Evolutionary conservation across 2,329 filamentous ascomycete genomes (phyloP), one percentile per base, ranked within the genome.

Genomic region (Tolypocladium nubicola): DNA sequence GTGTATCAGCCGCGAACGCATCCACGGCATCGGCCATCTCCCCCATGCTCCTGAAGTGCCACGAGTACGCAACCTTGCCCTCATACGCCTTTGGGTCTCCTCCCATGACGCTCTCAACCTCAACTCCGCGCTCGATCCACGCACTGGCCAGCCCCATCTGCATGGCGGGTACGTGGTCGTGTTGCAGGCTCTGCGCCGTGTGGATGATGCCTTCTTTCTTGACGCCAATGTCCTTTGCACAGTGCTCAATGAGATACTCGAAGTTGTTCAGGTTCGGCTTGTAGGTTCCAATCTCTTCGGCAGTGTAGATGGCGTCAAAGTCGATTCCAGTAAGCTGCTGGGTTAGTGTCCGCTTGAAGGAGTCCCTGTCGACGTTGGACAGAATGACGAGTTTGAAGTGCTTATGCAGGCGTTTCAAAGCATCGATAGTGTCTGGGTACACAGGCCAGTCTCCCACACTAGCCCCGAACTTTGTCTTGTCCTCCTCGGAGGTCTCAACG

Each of bases 201-300:
- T 89, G 86, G 61, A 89, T 65, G 50, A 90, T 74, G 60, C 83
- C 73, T 37, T 78, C 75, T 60, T 62, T 62, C 5, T 69, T 65
- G 0, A 88, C 67, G 0, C 79, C 83, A 55, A 87, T 79, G 7
- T 82, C 77, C 3, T 69, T 63, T 64, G 79, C 60, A 21, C 81
- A 78, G 39, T 78, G 74, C 16, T 69, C 67, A 16, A 89, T 72
- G 70, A 90, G 73, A 65, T 87, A 86, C 57, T 80, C 75, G 62
- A 91, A 91, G 64, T 89, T 90, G 35, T 68, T 67, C 41, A 71
- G 67, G 60, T 80, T 73, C 0, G 88, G 88, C 73, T 91, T 91
- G 69, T 90, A 91, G 8, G 75, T 78, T 1, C 88, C 86, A 56
- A 90, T 82, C 50, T 87, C 81, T 70, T 90, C 76, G 1, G 88